Conservation (phyloP, 2,329 filamentous ascomycete genomes). For the Fusarium kyushuense region DNA sequence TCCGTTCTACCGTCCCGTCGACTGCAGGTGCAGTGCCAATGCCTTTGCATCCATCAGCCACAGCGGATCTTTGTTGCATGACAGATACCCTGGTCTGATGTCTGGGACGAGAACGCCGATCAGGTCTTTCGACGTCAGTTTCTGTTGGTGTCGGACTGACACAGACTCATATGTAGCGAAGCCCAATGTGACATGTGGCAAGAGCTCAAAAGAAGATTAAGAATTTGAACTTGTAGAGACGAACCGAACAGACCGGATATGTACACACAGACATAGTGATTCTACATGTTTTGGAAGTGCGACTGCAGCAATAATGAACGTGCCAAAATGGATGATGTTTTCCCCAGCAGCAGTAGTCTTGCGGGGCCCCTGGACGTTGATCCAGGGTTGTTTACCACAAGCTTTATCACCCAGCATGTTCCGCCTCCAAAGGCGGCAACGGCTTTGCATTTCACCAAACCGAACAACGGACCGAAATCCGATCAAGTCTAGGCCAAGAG, state of each 20-base stretch:
- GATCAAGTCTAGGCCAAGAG: slow-evolving; percentile 30
- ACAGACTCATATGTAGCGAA: slow-evolving; percentile 30
- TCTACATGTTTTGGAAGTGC: neutral
- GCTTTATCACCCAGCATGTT: slow-evolving; percentile 11
- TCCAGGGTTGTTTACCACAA: slow-evolving; percentile 28
- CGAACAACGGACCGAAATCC: slow-evolving; percentile 29
- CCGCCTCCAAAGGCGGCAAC: slow-evolving; percentile 23
- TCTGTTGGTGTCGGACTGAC: slow-evolving; percentile 11
- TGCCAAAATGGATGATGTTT: slow-evolving; percentile 6
- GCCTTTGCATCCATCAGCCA: slow-evolving; percentile 22
- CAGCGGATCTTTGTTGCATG: slow-evolving; percentile 45
- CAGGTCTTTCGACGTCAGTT: slow-evolving; percentile 11
- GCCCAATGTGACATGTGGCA: slow-evolving; percentile 30
- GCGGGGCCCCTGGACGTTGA: slow-evolving; percentile 29
- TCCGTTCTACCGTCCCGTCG: slow-evolving; percentile 10
- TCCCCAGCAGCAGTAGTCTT: slow-evolving; percentile 34
- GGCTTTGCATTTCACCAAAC: slow-evolving; percentile 25
- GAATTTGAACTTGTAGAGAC: neutral
- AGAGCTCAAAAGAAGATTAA: slow-evolving; percentile 5
- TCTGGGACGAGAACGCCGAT: slow-evolving; percentile 39
- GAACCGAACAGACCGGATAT: neutral
- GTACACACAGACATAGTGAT: neutral
- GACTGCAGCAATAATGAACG: neutral
- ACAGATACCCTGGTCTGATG: slow-evolving; percentile 42
- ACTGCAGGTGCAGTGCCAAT: too few species aligned